Base-by-base conservation (phyloP, 352 stramenopile species). In the Phytophthora syringae region DNA sequence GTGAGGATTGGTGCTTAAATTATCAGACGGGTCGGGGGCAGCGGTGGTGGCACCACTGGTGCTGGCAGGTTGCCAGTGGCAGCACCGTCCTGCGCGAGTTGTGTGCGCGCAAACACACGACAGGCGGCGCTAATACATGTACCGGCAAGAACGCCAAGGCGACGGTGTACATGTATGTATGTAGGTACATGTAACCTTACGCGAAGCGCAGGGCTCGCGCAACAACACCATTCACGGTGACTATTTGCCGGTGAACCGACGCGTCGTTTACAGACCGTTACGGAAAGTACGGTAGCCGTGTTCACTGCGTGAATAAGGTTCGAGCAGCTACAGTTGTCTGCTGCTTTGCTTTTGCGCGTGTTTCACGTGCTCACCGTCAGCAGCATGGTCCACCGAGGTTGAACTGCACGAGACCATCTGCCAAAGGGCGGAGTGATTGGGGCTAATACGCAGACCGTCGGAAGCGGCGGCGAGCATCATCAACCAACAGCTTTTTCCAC, bases 21-120 rank as follows among this genome's bases (percentile, higher is more conserved):
- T 72, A 72, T 69, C 64, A 73, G 64, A 69, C 52, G 45, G 16
- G 40, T 47, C 12, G 39, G 24, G 57, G 57, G 60, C 58, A 73
- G 53, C n/a, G n/a, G n/a, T n/a, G n/a, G n/a, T n/a, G n/a, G n/a
- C n/a, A n/a, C n/a, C n/a, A n/a, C n/a, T n/a, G n/a, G n/a, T n/a
- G n/a, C n/a, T n/a, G n/a, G n/a, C n/a, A n/a, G n/a, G n/a, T n/a
- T n/a, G n/a, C n/a, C n/a, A n/a, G n/a, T n/a, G n/a, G n/a, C n/a
- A n/a, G 65, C 64, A 59, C 42, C 52, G 45, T 64, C 58, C 59
- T 48, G 42, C 16, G 1, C 44, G 45, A 49, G 48, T n/a, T 36
- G 48, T 24, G 16, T 2, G 32, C 7, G 22, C 30, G 52, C 49
- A 53, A 61, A 20, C 51, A 24, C 50, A 61, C 59, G 51, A 61